Base-by-base conservation (phyloP, 2,329 filamentous ascomycete genomes). In the Nigrospora sphaerica region DNA sequence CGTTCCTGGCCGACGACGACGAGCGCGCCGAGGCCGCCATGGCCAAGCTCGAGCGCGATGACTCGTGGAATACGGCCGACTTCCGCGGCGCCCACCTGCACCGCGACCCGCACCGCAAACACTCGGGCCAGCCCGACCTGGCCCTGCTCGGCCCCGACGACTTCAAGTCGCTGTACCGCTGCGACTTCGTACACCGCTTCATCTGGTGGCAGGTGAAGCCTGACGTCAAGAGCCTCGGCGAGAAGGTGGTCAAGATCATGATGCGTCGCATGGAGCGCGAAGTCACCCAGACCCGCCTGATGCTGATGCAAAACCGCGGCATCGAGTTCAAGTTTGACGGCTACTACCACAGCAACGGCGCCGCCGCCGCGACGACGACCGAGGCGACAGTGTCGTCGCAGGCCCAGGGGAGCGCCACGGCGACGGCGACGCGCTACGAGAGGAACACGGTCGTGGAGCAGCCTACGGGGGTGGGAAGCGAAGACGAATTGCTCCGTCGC, bases 191-290 rank as follows among this genome's bases (percentile, higher is more conserved):
- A 14, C 49, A 49, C 38, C 46, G 53, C 10, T 51, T 55, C 41
- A 43, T 53, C 39, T 55, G 53, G 53, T 53, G 48, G 46, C 48
- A 49, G 44, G 50, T 28, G 48, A 52, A 54, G 33, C 35, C 19
- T 6, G 48, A 52, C 33, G 53, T 55, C 6, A 12, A 42, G n/a
- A 47, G 36, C 18, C 43, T 55, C 31, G 46, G 46, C 14, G 48
- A 52, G 13, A 44, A 48, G 41, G 49, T 54, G 41, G 48, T 50
- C 40, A 42, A 46, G 12, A 44, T 55, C 11, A 54, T 54, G 53
- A 36, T 55, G 16, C 41, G 45, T 28, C 41, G 53, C 17, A 50
- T 52, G 46, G 48, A 50, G 42, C 39, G 52, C 18, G 53, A 55
- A 48, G 46, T 52, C 13, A 52, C 49, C 3, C 49, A 46, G 17